These are phyloP conservation scores for Nannizziopsis arthrosporioides DNA, from an alignment of 2,329 filamentous ascomycete genomes.

Conservation along the genomic window DNA sequence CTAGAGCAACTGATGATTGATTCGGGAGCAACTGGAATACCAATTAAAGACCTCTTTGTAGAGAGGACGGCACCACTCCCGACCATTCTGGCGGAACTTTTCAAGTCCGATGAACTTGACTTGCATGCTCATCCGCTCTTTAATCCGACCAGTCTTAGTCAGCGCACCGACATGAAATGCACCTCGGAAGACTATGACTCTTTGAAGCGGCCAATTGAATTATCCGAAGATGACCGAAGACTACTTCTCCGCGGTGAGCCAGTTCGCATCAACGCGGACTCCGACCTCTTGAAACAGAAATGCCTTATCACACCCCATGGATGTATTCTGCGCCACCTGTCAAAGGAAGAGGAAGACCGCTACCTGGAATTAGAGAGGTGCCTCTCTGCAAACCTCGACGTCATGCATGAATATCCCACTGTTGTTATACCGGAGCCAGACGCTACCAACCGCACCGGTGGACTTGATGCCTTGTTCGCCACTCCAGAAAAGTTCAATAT, in stretches of 20 bases:
- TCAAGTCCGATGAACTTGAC: slow-evolving; percentile 28
- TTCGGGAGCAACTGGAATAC: slow-evolving; percentile 24
- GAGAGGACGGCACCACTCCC: slow-evolving; percentile 31
- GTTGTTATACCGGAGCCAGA: slow-evolving; percentile 30
- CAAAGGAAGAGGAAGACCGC: slow-evolving; percentile 35
- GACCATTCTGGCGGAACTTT: slow-evolving; percentile 29
- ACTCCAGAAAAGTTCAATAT: slow-evolving; percentile 37
- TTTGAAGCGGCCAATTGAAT: slow-evolving; percentile 29
- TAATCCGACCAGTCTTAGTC: slow-evolving; percentile 31
- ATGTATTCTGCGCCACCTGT: slow-evolving; percentile 35
- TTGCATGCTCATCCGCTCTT: slow-evolving; percentile 31
- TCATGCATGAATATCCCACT: slow-evolving; percentile 30
- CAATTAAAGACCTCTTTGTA: slow-evolving; percentile 32
- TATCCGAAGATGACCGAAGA: slow-evolving; percentile 35
- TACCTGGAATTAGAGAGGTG: slow-evolving; percentile 36
- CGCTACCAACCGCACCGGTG: slow-evolving; percentile 34
- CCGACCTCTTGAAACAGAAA: slow-evolving; percentile 29
- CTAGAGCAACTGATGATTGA: slow-evolving; percentile 31
- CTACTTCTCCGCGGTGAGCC: slow-evolving; percentile 32
- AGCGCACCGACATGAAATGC: slow-evolving; percentile 35
- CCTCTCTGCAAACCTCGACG: slow-evolving; percentile 22
- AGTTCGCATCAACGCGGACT: slow-evolving; percentile 29
- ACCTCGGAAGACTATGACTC: slow-evolving; percentile 30
- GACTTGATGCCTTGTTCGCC: slow-evolving; percentile 35
- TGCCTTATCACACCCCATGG: slow-evolving; percentile 37